These are phyloP conservation scores for Cyberlindnera maritima DNA, from an alignment of 805 yeast species.

Conservation along the genomic window DNA sequence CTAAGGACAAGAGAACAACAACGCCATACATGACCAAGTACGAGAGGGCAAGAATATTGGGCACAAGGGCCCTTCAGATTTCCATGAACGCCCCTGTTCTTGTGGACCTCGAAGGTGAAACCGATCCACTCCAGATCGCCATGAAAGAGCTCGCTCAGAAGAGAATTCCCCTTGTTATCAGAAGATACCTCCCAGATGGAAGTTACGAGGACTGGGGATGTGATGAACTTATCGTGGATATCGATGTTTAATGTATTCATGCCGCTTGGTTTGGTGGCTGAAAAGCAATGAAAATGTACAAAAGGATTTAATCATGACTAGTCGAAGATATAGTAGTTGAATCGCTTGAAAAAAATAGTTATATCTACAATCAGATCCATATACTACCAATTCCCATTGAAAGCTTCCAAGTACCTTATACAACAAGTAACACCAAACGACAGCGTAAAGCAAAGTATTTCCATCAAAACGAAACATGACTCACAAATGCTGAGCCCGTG, in stretches of 20 bases:
- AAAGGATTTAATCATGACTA: neutral
- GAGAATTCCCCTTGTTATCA: conserved; percentile 90
- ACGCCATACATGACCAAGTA: conserved; percentile 99
- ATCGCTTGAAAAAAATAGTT: too few relatives aligned
- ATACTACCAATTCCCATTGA: too few relatives aligned
- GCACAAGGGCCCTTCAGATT: conserved; percentile 96
- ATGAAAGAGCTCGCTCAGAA: conserved; percentile 94
- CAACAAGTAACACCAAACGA: neutral
- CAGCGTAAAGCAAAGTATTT: neutral
- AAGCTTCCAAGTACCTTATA: too few relatives aligned
- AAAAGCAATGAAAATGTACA: neutral
- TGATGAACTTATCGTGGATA: conserved; percentile 92
- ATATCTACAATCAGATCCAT: too few relatives aligned
- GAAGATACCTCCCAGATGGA: conserved; percentile 97
- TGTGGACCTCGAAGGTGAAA: conserved; percentile 98
- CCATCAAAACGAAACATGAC: conserved; percentile 24
- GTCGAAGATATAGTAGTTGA: too few relatives aligned
- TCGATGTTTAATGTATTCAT: conserved; percentile 26
- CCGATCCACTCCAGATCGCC: conserved; percentile 97
- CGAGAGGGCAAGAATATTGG: conserved; percentile 96
- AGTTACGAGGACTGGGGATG: conserved; percentile 99
- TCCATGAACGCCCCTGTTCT: conserved; percentile 98
- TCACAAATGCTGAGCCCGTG: conserved; percentile 60
- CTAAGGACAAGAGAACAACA: conserved; percentile 84
- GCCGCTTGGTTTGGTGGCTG: too few relatives aligned